These are phyloP conservation scores for Fusarium lyarnte DNA, from an alignment of 2,329 filamentous ascomycete genomes.

Conservation along the genomic window DNA sequence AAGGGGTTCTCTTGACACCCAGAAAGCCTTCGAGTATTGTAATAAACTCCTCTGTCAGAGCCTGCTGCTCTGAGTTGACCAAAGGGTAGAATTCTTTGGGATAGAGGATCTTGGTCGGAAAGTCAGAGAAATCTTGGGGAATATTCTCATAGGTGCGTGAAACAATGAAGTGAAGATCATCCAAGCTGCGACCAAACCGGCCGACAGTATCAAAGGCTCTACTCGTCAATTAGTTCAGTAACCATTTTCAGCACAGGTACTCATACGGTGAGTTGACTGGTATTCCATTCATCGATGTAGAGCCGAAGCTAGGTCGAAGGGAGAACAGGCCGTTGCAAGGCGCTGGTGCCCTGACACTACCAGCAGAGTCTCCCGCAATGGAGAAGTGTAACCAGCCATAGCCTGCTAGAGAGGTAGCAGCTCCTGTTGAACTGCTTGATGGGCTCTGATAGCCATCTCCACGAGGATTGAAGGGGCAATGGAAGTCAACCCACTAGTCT, in stretches of 20 bases:
- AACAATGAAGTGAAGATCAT: not conserved
- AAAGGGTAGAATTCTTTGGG: not conserved
- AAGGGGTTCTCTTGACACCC: not conserved
- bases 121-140: accelerated
- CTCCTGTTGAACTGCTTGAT: accelerated
- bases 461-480: not conserved
- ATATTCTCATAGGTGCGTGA: not conserved
- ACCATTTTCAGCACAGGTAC: accelerated
- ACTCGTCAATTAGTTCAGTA: accelerated
- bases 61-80: not conserved
- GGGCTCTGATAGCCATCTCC: not conserved
- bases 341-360: not conserved
- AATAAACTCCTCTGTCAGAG: accelerated
- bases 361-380: not conserved
- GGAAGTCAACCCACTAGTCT: not conserved
- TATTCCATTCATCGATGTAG: not conserved
- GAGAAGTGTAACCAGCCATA: not conserved
- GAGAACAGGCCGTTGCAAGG: not conserved
- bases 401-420: accelerated
- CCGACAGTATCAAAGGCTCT: not conserved
- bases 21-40: not conserved
- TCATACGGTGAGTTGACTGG: not conserved
- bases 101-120: not conserved
- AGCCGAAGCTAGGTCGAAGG: not conserved
- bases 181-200: not conserved